Evolutionary conservation across 2,329 filamentous ascomycete genomes (phyloP).

Genomic region (Lasiodiplodia theobromae): DNA sequence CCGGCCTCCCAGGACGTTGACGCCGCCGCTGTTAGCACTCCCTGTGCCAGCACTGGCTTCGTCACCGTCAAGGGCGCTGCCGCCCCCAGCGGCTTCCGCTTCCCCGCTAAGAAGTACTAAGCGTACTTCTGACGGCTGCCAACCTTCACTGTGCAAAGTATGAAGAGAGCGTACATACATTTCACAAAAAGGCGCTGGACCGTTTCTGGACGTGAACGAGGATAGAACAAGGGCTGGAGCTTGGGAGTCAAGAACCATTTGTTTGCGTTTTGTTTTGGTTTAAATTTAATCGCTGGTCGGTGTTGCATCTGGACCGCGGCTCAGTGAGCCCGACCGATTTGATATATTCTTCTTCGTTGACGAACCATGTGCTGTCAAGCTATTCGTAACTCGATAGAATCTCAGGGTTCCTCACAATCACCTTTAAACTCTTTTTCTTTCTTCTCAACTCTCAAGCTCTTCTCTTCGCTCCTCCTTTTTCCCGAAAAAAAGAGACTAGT

Average conservation of each 20-base stretch:
- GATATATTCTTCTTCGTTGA: background rate
- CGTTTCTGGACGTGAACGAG: background rate
- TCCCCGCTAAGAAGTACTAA: slow-evolving; percentile 25
- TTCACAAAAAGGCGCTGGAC: slow-evolving; percentile 23
- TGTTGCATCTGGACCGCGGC: slow-evolving; percentile 24
- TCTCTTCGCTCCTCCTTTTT: slow-evolving; percentile 4
- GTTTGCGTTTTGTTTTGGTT: background rate
- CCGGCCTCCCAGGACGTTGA: slow-evolving; percentile 17
- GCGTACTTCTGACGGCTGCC: slow-evolving; percentile 16
- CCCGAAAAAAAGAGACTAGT: background rate
- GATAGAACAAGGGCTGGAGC: background rate
- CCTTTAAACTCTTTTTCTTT: slow-evolving; percentile 1
- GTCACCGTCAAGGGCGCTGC: slow-evolving; percentile 26
- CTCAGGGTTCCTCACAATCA: slow-evolving; percentile 12
- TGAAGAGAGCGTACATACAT: slow-evolving; percentile 23
- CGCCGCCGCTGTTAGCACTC: slow-evolving; percentile 15
- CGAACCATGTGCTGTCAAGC: slow-evolving; percentile 12
- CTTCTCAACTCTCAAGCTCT: background rate
- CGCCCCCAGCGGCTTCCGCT: slow-evolving; percentile 27
- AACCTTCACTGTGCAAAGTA: slow-evolving; percentile 9
- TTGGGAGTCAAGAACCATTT: slow-evolving; percentile 6
- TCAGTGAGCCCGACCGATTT: slow-evolving; percentile 26
- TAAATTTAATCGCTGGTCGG: slow-evolving; percentile 24
- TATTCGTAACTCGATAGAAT: slow-evolving; percentile 27
- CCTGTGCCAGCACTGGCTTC: slow-evolving; percentile 23